Evolutionary conservation across 2,329 filamentous ascomycete species (phyloP), one percentile per base, ranked within the genome.

Genomic region (Arthrobotrys conoides): DNA sequence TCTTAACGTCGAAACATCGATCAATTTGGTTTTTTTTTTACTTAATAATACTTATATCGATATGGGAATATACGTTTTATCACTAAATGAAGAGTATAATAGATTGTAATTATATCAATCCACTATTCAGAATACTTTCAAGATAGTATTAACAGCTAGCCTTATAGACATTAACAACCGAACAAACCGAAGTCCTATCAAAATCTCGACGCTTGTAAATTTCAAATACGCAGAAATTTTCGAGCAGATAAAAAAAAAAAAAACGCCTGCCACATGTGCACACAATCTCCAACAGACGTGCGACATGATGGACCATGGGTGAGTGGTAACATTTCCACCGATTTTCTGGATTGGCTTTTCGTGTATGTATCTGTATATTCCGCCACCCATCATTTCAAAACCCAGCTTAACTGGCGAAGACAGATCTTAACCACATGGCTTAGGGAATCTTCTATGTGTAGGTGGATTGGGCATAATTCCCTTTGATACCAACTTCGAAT

Each of bases 401-500:
- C 2, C 24, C 14, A 20, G 6, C 3, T 44, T 16, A 46, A 18
- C n/a, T 46, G 44, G 44, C 44, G 10, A 30, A 49, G 18, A 59
- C 41, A 57, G 18, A 27, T 55, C 20, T 68, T 57, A 66, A 44
- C 48, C 63, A 22, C 44, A 67, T 67, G 30, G 44, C 68, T 30
- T 48, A 22, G 49, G 36, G 48, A 61, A 75, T 51, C 46, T 61
- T 18, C 64, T 69, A 14, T 27, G 24, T 46, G 22, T 51, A 14
- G 64, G 41, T n/a, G 64, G 68, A 16, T 38, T 65, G 5, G 68
- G 63, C 36, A 78, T 68, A 18, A 78, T 51, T 9, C 68, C 63
- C 24, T 38, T 30, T 8, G 18, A 20, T 4, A 79, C 46, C 65
- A 75, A 49, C 59, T 66, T 73, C 27, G 64, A 67, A 22, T 70